phyloP scores from a whole-genome alignment of 2,329 filamentous ascomycete genomes.

The Byssochlamys sp. region DNA sequence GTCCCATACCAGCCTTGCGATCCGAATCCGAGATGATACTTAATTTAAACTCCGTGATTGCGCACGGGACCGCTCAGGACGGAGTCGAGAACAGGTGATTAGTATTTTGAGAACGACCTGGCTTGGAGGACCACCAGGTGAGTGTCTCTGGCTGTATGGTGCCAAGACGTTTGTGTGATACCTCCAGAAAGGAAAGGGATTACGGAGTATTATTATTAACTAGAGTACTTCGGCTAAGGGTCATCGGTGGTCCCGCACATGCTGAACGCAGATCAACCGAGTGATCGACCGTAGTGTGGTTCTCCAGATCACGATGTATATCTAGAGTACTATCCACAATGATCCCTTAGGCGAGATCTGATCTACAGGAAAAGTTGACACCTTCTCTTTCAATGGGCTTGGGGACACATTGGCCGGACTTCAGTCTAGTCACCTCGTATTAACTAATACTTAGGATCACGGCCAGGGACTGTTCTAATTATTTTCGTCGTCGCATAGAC shows the following conservation, averaged over 20 bases:
- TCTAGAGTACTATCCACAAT: background rate
- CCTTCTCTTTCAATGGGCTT: background rate
- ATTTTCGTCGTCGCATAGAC: background rate
- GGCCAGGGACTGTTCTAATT: background rate
- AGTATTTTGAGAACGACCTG: background rate
- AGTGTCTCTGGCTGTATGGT: background rate
- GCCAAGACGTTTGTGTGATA: background rate
- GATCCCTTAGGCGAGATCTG: background rate
- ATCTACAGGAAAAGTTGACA: background rate
- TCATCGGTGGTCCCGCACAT: background rate
- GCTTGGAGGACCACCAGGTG: background rate
- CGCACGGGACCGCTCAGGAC: background rate
- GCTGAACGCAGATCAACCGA: background rate
- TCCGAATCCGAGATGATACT: background rate
- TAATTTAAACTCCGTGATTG: background rate
- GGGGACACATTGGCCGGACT: background rate
- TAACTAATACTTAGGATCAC: background rate
- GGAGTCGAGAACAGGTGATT: background rate
- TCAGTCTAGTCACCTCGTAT: background rate
- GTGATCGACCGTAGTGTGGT: background rate
- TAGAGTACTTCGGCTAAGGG: background rate
- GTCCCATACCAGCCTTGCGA: background rate
- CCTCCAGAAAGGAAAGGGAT: background rate
- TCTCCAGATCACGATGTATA: background rate
- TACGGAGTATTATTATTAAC: background rate